Conservation (phyloP, 345 rosid species). For the Acer negundo region DNA sequence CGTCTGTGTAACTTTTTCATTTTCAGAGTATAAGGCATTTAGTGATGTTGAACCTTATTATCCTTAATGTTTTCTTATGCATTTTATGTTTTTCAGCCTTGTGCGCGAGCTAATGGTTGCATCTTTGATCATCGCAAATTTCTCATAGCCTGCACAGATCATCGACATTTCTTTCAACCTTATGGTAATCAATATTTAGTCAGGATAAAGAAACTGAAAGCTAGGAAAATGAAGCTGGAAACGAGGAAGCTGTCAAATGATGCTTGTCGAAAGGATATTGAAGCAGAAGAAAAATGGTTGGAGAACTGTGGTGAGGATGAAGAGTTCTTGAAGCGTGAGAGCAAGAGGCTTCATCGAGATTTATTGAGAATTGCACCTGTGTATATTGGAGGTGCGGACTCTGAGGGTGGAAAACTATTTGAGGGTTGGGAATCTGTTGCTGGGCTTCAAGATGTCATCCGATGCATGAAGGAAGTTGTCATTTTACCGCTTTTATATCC, state of each 20-base stretch:
- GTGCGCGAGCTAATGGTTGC: slow-evolving; percentile 94
- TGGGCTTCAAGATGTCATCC: slow-evolving; percentile 90
- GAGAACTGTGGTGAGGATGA: slow-evolving; percentile 99
- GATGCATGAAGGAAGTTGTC: slow-evolving; percentile 97
- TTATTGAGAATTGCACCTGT: slow-evolving; percentile 92
- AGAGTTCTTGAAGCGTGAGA: slow-evolving; percentile 95
- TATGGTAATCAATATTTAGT: slow-evolving; percentile 55
- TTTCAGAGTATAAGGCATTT: slow-evolving; percentile 18
- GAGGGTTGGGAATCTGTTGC: slow-evolving; percentile 99
- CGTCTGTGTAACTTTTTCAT: slow-evolving; percentile 14
- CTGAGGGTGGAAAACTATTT: slow-evolving; percentile 54
- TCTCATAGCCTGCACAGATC: slow-evolving; percentile 98
- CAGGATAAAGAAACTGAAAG: slow-evolving; percentile 74
- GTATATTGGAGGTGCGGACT: slow-evolving; percentile 79
- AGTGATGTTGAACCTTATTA: slow-evolving; percentile 23
- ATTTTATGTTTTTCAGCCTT: slow-evolving; percentile 69
- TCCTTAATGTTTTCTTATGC: slow-evolving; percentile 25
- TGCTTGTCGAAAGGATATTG: slow-evolving; percentile 87
- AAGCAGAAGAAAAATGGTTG: slow-evolving; percentile 98
- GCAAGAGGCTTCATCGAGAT: slow-evolving; percentile 94
- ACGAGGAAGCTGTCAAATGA: slow-evolving; percentile 79
- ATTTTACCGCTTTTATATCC: slow-evolving; percentile 93
- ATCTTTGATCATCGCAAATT: slow-evolving; percentile 97
- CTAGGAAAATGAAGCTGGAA: slow-evolving; percentile 79
- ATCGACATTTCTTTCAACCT: slow-evolving; percentile 84